Evolutionary conservation across 768 basidiomycete species (phyloP), one percentile per base, ranked within the genome.

Genomic region (Coprinopsis strossmayeri): DNA sequence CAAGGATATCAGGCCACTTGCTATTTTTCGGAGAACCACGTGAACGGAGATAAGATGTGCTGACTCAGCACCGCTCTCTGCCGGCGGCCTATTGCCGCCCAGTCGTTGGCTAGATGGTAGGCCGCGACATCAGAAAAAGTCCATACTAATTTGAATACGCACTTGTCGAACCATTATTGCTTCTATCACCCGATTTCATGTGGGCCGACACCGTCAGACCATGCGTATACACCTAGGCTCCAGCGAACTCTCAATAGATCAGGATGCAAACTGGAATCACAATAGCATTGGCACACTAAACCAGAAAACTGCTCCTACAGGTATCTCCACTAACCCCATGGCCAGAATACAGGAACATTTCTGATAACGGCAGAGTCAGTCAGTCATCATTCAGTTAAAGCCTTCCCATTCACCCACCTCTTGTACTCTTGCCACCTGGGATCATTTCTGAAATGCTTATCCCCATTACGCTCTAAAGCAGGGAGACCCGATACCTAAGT

Each of bases 401-500:
- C n/a, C n/a, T n/a, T 34, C n/a, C n/a, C n/a, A n/a, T n/a, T n/a
- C n/a, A 17, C 67, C 42, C 48, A 81, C 81, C 65, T 64, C 59
- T 82, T 83, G 60, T 84, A 84, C 44, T 74, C 64, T 51, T 72
- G 63, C 75, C 78, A 85, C 46, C 72, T 71, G 0, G 69, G 68
- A 56, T 84, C 77, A 15, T 68, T 59, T 0, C 72, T 74, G 52
- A 70, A 82, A 57, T 74, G 78, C 64, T 77, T 75, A 55, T 84
- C 69, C 2, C 72, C 78, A 3, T 70, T 61, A 40, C 61, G 64
- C 66, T 89, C 87, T 15, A 88, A 72, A 1, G 77, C 76, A 1
- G 86, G 87, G n/a, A 88, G 77, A 15, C 84, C 84, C 5, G 83
- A 83, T 3, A 75, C 69, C 74, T 82, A 55, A 47, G 55, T 5